These are phyloP conservation scores for Rhodotorula diobovata DNA, from an alignment of 768 basidiomycete genomes.

Conservation along the genomic window DNA sequence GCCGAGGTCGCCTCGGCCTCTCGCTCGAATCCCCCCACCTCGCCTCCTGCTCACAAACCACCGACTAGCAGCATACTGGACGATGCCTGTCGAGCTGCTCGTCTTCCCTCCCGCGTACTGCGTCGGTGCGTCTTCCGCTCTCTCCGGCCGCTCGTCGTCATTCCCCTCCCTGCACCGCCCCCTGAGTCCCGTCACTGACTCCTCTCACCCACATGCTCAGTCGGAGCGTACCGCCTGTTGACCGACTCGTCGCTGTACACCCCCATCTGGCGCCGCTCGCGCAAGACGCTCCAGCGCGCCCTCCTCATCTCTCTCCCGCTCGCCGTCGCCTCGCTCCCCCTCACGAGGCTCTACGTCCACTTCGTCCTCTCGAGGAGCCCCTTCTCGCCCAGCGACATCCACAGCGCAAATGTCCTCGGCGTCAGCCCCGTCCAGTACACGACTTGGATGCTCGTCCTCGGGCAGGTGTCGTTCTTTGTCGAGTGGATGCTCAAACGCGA, in stretches of 20 bases:
- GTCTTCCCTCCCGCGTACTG: conserved; percentile 48
- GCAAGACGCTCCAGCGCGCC: conserved; percentile 11
- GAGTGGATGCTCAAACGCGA: conserved; percentile 38
- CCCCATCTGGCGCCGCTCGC: conserved; percentile 33
- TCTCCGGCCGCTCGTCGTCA: too few species aligned
- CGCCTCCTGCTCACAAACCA: too few species aligned
- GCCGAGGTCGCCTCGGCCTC: too few species aligned
- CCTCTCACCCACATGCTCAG: not conserved
- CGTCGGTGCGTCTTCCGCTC: conserved; percentile 33
- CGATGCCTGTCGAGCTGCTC: conserved; percentile 50
- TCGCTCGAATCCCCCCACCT: too few species aligned
- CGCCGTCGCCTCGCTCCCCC: conserved; percentile 9
- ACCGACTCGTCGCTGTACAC: conserved; percentile 19
- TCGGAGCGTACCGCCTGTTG: conserved; percentile 38
- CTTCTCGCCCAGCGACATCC: conserved; percentile 27
- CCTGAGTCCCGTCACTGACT: not conserved
- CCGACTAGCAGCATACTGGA: too few species aligned
- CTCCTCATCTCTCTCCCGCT: conserved; percentile 8
- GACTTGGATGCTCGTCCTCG: conserved; percentile 35
- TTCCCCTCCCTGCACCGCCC: not conserved
- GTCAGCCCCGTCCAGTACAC: conserved; percentile 36
- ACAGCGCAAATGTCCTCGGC: conserved; percentile 25
- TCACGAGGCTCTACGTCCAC: conserved; percentile 28
- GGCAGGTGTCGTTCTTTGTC: conserved; percentile 33
- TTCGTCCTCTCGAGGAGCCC: conserved; percentile 37